Percentiles rank a stretch among this genome's conserved stretches.
phyloP scores from a whole-genome alignment of 2,329 filamentous ascomycete species.

The Atkinsonella hypoxylon region DNA sequence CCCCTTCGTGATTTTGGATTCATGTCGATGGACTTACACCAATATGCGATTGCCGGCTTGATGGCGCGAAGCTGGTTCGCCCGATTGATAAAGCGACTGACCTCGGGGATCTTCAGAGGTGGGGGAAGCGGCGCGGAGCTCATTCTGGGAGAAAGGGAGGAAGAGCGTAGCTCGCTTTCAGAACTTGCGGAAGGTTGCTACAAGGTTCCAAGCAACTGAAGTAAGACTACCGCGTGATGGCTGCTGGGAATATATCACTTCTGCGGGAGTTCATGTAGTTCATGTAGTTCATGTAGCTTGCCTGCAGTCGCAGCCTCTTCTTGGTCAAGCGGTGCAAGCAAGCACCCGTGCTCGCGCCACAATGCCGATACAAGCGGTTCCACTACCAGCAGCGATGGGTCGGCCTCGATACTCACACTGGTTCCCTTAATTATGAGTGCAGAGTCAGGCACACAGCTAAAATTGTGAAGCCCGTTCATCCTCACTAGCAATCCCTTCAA shows the following conservation, averaged over 20 bases:
- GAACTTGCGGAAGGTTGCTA: too few relatives aligned
- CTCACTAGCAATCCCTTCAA: too few relatives aligned
- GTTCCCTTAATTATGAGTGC: too few relatives aligned
- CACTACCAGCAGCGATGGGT: too few relatives aligned
- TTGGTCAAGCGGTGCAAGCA: too few relatives aligned
- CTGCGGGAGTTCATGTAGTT: not conserved
- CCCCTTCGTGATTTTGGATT: not conserved
- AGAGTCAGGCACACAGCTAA: too few relatives aligned
- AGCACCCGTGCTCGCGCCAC: not conserved
- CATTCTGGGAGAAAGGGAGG: constrained; percentile 8
- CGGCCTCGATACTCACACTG: too few relatives aligned
- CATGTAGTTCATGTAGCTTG: not conserved
- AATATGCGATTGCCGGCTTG: constrained; percentile 86
- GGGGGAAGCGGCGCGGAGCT: constrained; percentile 50
- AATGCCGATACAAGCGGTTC: not conserved
- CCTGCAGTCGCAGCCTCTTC: not conserved
- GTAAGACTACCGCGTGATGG: too few relatives aligned
- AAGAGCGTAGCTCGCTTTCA: too few relatives aligned
- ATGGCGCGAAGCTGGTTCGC: constrained; percentile 72
- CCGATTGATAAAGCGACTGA: constrained; percentile 72
- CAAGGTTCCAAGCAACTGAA: too few relatives aligned
- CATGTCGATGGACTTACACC: constrained; percentile 53
- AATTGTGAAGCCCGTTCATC: too few relatives aligned
- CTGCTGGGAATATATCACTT: too few relatives aligned
- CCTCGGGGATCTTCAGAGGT: constrained; percentile 62